Percentiles rank a stretch among this genome's conserved stretches.
phyloP scores from a whole-genome alignment of 768 basidiomycete species.

The Exsudoporus frostii region DNA sequence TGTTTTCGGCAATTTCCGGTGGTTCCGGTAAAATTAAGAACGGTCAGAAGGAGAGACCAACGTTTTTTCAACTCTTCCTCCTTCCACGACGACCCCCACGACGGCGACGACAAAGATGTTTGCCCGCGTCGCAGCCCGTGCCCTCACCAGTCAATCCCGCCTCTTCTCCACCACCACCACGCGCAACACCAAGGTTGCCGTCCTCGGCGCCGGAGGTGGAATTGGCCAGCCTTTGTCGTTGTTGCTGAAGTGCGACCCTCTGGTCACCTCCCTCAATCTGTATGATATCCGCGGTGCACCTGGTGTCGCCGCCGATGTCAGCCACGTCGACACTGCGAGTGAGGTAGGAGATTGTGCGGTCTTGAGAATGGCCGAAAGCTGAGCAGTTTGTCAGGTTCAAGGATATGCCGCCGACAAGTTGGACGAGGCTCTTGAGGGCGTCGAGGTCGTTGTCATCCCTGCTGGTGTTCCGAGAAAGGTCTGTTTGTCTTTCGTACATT shows the following conservation, averaged over 20 bases:
- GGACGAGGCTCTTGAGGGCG: constrained; percentile 85
- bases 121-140: constrained; percentile 58
- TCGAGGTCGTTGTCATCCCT: constrained; percentile 92
- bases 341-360: constrained; percentile 46
- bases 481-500: neutral
- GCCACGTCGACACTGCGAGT: constrained; percentile 90
- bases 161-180: constrained; percentile 73
- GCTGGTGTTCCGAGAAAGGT: constrained; percentile 98
- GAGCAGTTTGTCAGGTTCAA: constrained; percentile 50
- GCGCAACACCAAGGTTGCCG: constrained; percentile 84
- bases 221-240: constrained; percentile 97
- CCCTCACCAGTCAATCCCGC: constrained; percentile 53
- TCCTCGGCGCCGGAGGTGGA: constrained; percentile 97
- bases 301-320: constrained; percentile 96
- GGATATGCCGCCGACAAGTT: constrained; percentile 86
- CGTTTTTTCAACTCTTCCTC: neutral
- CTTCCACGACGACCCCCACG: constrained; percentile 9
- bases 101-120: constrained; percentile 51
- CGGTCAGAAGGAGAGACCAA: neutral
- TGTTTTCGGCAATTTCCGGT: constrained; percentile 14
- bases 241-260: constrained; percentile 82
- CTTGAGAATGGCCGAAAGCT: neutral
- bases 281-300: constrained; percentile 30
- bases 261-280: constrained; percentile 80
- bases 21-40: constrained; percentile 6